A percentile compares a stretch with the other conserved stretches of the same genome.
Evolutionary conservation across 2,329 filamentous ascomycete genomes (phyloP).

Genomic region (Myotisia sp.): DNA sequence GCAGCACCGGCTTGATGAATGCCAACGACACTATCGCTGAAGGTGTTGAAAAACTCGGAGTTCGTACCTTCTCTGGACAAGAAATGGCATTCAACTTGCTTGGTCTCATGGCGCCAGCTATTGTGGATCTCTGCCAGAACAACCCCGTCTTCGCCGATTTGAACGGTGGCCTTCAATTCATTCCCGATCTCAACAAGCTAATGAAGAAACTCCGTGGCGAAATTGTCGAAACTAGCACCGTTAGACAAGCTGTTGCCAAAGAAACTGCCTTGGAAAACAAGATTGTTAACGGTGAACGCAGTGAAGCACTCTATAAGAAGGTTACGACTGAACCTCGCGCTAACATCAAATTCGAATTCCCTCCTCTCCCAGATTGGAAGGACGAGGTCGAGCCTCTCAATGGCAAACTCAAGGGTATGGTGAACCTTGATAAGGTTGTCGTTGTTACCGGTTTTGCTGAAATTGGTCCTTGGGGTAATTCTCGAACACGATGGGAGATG

Average conservation of each 20-base stretch:
- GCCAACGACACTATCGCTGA: slow-evolving; percentile 96
- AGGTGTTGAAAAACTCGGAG: slow-evolving; percentile 89
- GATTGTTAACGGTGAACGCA: slow-evolving; percentile 86
- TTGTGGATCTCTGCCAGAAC: slow-evolving; percentile 88
- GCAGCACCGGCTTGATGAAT: slow-evolving; percentile 93
- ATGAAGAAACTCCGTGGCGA: slow-evolving; percentile 91
- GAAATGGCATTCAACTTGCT: slow-evolving; percentile 99
- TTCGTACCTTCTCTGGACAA: slow-evolving; percentile 95
- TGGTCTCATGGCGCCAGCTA: slow-evolving; percentile 82
- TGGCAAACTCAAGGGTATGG: slow-evolving; percentile 84
- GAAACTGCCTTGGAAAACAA: slow-evolving; percentile 95
- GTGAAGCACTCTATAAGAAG: slow-evolving; percentile 87
- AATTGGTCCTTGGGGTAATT: slow-evolving; percentile 96
- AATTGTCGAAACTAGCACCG: slow-evolving; percentile 86
- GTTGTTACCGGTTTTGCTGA: slow-evolving; percentile 95
- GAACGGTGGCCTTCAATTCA: slow-evolving; percentile 94
- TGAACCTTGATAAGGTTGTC: slow-evolving; percentile 94
- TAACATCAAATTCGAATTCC: slow-evolving; percentile 97
- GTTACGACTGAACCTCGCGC: slow-evolving; percentile 84
- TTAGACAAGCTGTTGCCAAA: slow-evolving; percentile 84
- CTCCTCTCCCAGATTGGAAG: slow-evolving; percentile 79
- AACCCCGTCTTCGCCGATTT: slow-evolving; percentile 95
- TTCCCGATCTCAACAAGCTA: slow-evolving; percentile 83
- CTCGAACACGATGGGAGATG: slow-evolving; percentile 97
- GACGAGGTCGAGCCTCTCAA: slow-evolving; percentile 79